These are phyloP conservation scores for Pythium folliculosum DNA, from an alignment of 352 stramenopile genomes.

Conservation along the genomic window DNA sequence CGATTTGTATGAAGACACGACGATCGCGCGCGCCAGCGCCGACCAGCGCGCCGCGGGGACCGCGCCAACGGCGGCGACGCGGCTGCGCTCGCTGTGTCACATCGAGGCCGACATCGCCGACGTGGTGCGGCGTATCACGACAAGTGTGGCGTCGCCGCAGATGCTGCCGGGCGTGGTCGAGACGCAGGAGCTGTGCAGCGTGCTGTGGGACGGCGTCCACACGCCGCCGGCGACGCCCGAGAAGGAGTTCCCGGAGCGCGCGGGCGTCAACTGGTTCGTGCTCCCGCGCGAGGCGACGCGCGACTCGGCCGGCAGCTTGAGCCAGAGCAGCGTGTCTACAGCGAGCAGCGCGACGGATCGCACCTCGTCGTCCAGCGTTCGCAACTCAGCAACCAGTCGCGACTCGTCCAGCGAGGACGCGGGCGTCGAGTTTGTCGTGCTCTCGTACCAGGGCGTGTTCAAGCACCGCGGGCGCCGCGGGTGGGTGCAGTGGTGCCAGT, in stretches of 20 bases:
- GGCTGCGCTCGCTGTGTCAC: slow-evolving; percentile 25
- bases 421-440: slow-evolving; percentile 22
- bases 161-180: slow-evolving; percentile 21
- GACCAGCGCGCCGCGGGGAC: neutral
- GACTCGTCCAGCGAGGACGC: neutral
- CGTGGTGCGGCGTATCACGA: slow-evolving; percentile 13
- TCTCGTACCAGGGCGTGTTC: slow-evolving; percentile 31
- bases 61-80: slow-evolving; percentile 3
- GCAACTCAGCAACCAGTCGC: neutral
- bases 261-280: slow-evolving; percentile 26
- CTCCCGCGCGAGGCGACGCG: slow-evolving; percentile 8
- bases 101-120: slow-evolving; percentile 25
- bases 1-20: slow-evolving; percentile 24
- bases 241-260: slow-evolving; percentile 14
- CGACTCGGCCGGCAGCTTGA: slow-evolving; percentile 3
- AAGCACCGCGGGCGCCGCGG: slow-evolving; percentile 26
- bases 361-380: neutral
- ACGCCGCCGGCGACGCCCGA: neutral
- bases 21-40: neutral
- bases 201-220: slow-evolving; percentile 3
- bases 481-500: slow-evolving; percentile 34
- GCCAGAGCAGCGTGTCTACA: neutral
- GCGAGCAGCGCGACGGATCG: neutral
- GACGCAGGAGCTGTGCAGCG: slow-evolving; percentile 13
- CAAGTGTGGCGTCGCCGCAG: neutral